A percentile compares a stretch with the other conserved stretches of the same genome.
Conservation (phyloP, 306 rosid genomes). For the Cicer judaicum region DNA sequence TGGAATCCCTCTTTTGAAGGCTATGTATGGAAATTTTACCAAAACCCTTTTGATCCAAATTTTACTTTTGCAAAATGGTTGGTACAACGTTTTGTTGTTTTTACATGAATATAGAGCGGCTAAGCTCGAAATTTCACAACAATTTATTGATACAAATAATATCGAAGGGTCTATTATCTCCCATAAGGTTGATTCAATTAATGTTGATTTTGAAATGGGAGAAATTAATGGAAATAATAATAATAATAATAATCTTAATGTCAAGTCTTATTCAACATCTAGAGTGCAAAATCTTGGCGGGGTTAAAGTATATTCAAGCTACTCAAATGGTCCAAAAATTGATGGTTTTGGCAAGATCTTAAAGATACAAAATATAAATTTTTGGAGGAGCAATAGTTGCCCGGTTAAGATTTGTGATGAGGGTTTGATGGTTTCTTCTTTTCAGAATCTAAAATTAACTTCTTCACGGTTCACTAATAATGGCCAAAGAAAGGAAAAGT, state of each 20-base stretch:
- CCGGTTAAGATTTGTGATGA: constrained; percentile 27
- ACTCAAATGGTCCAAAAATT: constrained; percentile 41
- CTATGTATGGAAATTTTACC: constrained; percentile 83
- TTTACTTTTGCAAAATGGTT: constrained; percentile 64
- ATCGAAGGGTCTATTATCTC: constrained; percentile 62
- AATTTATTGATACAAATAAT: constrained; percentile 59
- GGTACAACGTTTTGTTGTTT: constrained; percentile 74
- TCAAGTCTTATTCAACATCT: not conserved
- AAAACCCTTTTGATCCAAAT: constrained; percentile 74
- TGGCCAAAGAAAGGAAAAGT: not conserved
- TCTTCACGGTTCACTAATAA: constrained; percentile 52
- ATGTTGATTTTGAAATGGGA: constrained; percentile 72
- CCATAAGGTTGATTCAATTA: constrained; percentile 59
- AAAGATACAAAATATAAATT: constrained; percentile 46
- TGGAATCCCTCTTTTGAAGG: constrained; percentile 72
- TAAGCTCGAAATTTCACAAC: constrained; percentile 60
- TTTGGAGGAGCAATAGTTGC: constrained; percentile 65
- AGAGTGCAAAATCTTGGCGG: not conserved
- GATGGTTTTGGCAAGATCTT: constrained; percentile 46
- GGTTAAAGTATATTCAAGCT: not conserved
- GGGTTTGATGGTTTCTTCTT: constrained; percentile 46
- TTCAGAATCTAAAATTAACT: constrained; percentile 63
- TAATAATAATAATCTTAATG: not conserved
- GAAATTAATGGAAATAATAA: constrained; percentile 52
- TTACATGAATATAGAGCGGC: constrained; percentile 84